These are phyloP conservation scores for Pichia nanzhaoensis DNA, from an alignment of 805 yeast species.

Conservation along the genomic window DNA sequence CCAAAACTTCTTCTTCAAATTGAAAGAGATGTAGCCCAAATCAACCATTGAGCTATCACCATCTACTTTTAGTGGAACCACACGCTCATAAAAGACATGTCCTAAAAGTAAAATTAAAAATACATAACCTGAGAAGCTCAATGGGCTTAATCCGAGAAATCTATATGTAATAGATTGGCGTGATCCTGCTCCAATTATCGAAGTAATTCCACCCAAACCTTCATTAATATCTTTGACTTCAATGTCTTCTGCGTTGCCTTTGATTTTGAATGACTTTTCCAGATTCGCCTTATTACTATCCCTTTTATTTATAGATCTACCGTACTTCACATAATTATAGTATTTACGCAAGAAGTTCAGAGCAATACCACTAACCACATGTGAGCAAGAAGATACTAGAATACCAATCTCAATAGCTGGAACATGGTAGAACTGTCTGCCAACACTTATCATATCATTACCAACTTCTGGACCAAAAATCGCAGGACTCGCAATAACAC, in stretches of 20 bases:
- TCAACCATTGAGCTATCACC: constrained; percentile 58
- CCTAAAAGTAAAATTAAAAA: constrained; percentile 37
- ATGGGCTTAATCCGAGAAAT: constrained; percentile 46
- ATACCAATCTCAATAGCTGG: constrained; percentile 42
- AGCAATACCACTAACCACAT: constrained; percentile 47
- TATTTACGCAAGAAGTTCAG: constrained; percentile 35
- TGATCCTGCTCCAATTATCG: constrained; percentile 50
- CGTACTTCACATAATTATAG: constrained; percentile 25
- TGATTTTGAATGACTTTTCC: constrained; percentile 9
- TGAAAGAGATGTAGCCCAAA: constrained; percentile 44
- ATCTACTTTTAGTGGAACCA: constrained; percentile 46
- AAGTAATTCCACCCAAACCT: constrained; percentile 58
- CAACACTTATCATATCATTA: constrained; percentile 51
- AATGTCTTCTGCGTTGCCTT: constrained; percentile 15
- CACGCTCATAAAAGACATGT: constrained; percentile 44
- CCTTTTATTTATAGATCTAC: constrained; percentile 11
- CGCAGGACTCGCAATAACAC: constrained; percentile 49
- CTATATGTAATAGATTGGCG: constrained; percentile 39
- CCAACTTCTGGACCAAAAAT: constrained; percentile 37
- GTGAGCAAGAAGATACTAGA: constrained; percentile 43
- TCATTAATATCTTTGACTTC: constrained; percentile 33
- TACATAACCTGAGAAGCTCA: constrained; percentile 54
- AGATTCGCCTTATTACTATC: neutral
- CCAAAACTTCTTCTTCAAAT: constrained; percentile 17
- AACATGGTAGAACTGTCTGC: constrained; percentile 54